Evolutionary conservation across 2,329 filamentous ascomycete species (phyloP), one percentile per base, ranked within the genome.

Genomic region (Peltaster fructicola): DNA sequence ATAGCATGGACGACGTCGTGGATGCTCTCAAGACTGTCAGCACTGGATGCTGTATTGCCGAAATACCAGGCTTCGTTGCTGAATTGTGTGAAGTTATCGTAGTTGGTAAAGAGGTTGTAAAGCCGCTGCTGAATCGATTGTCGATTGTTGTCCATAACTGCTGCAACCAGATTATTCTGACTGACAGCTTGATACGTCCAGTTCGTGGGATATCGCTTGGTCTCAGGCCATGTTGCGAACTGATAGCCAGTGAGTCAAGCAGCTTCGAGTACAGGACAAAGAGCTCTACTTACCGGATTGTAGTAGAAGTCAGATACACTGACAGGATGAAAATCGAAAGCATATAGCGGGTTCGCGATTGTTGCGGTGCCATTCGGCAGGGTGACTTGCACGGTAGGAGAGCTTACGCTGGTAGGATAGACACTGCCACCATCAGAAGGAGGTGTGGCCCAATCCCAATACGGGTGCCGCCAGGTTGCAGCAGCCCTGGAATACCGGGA

Each of bases 81-180:
- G 42, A 81, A 78, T 9, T 63, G 56, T 9, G 66, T 65, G 42
- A 72, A 79, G 35, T 78, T 65, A 22, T 63, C 56, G 43, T 77
- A 79, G 30, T 64, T 68, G 6, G 71, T 68, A 33, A 77, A 66
- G 2, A 81, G 55, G 25, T 68, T 71, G 38, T 71, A 74, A 2
- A 82, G 55, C 8, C 78, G 62, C 59, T 39, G 45, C 15, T 70
- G 64, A 17, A 72, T 58, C 8, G 60, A 60, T 3, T 54, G 47
- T 4, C 67, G 55, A 32, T 62, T 65, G 14, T 54, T 56, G 32
- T 66, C 56, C 9, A 73, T 44, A 9, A 61, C 55, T 8, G 53
- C 40, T 8, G 59, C 63, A 15, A 74, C 60, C 11, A 59, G 48
- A 4, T 62, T 52, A 34, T 77, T 69, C 38, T 71, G 62, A n/a